Percentiles rank a stretch among this genome's conserved stretches.
Evolutionary conservation across 2,329 filamentous ascomycete genomes (phyloP).

Genomic region (Phyllosticta citribraziliensis): DNA sequence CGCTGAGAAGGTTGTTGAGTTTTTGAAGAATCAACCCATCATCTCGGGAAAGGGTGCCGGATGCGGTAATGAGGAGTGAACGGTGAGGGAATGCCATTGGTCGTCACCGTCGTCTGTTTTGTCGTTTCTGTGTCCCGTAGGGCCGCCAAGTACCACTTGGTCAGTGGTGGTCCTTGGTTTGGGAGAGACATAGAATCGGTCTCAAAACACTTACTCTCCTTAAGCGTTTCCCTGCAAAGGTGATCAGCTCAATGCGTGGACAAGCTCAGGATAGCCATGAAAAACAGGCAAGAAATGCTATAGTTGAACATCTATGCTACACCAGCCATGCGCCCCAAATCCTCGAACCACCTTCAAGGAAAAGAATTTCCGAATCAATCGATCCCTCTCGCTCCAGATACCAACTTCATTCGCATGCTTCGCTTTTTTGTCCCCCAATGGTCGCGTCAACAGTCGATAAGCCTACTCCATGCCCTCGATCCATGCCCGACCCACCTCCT

Average conservation of each 20-base stretch:
- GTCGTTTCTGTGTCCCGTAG: not conserved
- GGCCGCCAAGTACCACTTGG: not conserved
- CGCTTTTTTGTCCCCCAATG: too few relatives aligned
- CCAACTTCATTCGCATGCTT: not conserved
- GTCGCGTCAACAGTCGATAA: not conserved
- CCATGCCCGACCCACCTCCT: slow-evolving; percentile 63
- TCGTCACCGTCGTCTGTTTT: not conserved
- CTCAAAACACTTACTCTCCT: not conserved
- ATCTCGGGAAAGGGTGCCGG: not conserved
- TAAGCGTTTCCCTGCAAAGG: not conserved
- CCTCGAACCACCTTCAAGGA: not conserved
- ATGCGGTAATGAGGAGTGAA: not conserved
- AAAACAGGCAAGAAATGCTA: not conserved
- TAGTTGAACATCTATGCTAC: not conserved
- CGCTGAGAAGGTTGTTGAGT: slow-evolving; percentile 29
- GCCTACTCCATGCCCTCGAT: slow-evolving; percentile 30
- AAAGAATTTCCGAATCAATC: not conserved
- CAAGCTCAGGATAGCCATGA: too few relatives aligned
- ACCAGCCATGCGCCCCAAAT: not conserved
- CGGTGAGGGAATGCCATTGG: not conserved
- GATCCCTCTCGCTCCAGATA: not conserved
- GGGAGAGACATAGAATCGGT: not conserved
- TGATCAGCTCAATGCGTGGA: too few relatives aligned
- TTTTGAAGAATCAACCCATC: slow-evolving; percentile 1
- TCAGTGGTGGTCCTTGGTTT: too few relatives aligned